phyloP scores from a whole-genome alignment of 1,139 yeast species.

The Kazachstania sp. region DNA sequence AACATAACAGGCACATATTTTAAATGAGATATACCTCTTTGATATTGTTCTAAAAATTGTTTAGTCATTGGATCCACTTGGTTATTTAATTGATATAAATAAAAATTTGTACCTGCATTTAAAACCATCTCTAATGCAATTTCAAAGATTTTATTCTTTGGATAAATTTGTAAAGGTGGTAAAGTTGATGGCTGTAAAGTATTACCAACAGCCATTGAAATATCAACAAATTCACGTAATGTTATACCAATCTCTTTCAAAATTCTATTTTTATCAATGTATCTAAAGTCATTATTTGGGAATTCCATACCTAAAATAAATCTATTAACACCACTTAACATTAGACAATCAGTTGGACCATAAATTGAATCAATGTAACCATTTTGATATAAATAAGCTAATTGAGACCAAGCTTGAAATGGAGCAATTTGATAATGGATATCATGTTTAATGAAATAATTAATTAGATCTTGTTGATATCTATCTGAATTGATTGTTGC shows the following conservation, averaged over 20 bases:
- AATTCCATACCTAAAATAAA: constrained; percentile 68
- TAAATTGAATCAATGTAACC: constrained; percentile 64
- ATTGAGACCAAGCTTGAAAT: constrained; percentile 71
- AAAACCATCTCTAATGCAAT: constrained; percentile 39
- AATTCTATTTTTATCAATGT: constrained; percentile 51
- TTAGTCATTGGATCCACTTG: constrained; percentile 3
- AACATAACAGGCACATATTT: constrained; percentile 64
- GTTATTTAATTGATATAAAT: constrained; percentile 27
- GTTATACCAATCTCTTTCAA: constrained; percentile 52
- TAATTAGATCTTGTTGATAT: constrained; percentile 48
- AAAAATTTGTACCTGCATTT: constrained; percentile 40
- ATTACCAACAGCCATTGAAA: constrained; percentile 68
- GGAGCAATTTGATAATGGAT: constrained; percentile 76
- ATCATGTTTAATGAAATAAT: constrained; percentile 46
- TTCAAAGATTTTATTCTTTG: constrained; percentile 31
- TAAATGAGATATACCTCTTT: constrained; percentile 46
- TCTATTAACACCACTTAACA: constrained; percentile 55
- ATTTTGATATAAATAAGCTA: constrained; percentile 54
- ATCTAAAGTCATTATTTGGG: constrained; percentile 51
- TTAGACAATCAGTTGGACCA: constrained; percentile 74
- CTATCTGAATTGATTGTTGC: constrained; percentile 32
- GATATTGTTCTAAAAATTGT: constrained; percentile 34
- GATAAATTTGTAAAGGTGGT: constrained; percentile 41
- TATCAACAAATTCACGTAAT: constrained; percentile 63
- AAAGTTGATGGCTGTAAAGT: constrained; percentile 61